These are phyloP conservation scores for Fusarium illudens DNA, from an alignment of 2,329 filamentous ascomycete genomes.

Conservation along the genomic window DNA sequence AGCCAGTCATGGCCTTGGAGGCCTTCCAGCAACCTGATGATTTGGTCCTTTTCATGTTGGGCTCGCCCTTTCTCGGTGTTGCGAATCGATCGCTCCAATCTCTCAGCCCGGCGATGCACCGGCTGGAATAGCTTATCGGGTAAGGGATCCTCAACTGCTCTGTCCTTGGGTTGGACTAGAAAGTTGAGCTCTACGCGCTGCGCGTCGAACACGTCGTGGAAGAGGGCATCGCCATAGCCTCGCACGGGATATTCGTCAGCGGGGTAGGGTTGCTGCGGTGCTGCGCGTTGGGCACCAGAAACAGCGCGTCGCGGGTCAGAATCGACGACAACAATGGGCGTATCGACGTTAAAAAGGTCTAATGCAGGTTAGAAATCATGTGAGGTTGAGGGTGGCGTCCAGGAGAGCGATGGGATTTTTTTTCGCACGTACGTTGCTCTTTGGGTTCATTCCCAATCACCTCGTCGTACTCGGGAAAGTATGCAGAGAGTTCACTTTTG, in stretches of 20 bases:
- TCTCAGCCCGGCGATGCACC: constrained; percentile 66
- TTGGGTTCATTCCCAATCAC: constrained; percentile 86
- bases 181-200: constrained; percentile 66
- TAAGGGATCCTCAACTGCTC: constrained; percentile 61
- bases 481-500: constrained; percentile 90
- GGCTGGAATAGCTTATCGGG: constrained; percentile 63
- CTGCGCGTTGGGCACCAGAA: constrained; percentile 41
- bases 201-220: constrained; percentile 64
- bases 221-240: constrained; percentile 64
- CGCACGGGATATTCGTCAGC: constrained; percentile 53
- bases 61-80: constrained; percentile 71
- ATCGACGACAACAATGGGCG: constrained; percentile 76
- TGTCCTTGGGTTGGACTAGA: constrained; percentile 56
- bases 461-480: constrained; percentile 95
- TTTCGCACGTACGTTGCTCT: constrained; percentile 71
- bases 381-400: background rate
- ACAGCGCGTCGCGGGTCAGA: constrained; percentile 48
- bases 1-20: constrained; percentile 94
- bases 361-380: constrained; percentile 30
- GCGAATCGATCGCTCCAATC: constrained; percentile 68
- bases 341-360: constrained; percentile 79
- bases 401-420: constrained; percentile 32
- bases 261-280: constrained; percentile 42
- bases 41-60: constrained; percentile 72
- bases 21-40: constrained; percentile 76